These are phyloP conservation scores for Sextonia rubra DNA, from an alignment of 164 flowering plant genomes.

Conservation along the genomic window DNA sequence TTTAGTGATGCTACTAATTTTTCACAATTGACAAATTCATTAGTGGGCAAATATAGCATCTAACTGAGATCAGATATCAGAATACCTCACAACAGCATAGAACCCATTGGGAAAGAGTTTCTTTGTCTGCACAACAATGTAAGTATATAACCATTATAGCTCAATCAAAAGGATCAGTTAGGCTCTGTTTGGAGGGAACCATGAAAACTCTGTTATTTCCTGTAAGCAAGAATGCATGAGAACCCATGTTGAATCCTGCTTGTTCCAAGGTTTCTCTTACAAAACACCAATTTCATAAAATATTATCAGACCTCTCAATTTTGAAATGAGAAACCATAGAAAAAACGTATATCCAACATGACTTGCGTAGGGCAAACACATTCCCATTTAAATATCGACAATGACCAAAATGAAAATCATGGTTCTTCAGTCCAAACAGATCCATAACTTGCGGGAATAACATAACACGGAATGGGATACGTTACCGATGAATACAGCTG, in stretches of 20 bases:
- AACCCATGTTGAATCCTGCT: neutral
- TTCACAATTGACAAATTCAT: neutral
- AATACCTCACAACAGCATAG: conserved; percentile 59
- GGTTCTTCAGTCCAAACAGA: neutral
- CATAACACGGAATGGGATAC: neutral
- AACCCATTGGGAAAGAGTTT: conserved; percentile 69
- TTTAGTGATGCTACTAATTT: too few species aligned
- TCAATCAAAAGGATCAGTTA: neutral
- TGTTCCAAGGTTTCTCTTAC: neutral
- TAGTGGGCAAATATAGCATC: neutral
- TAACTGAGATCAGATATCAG: neutral
- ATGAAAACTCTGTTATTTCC: neutral
- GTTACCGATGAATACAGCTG: conserved; percentile 60
- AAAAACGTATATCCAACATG: neutral
- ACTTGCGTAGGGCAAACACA: neutral
- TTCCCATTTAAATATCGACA: neutral
- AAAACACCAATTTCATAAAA: neutral
- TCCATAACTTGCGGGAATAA: neutral
- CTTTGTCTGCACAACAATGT: conserved; percentile 52
- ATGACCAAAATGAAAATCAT: too few species aligned
- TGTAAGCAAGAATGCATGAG: neutral
- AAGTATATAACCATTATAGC: too few species aligned
- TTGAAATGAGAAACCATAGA: neutral
- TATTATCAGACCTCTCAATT: neutral
- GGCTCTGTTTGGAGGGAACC: neutral